These are phyloP conservation scores for Collybiopsis luxurians DNA, from an alignment of 768 basidiomycete species.

Conservation along the genomic window DNA sequence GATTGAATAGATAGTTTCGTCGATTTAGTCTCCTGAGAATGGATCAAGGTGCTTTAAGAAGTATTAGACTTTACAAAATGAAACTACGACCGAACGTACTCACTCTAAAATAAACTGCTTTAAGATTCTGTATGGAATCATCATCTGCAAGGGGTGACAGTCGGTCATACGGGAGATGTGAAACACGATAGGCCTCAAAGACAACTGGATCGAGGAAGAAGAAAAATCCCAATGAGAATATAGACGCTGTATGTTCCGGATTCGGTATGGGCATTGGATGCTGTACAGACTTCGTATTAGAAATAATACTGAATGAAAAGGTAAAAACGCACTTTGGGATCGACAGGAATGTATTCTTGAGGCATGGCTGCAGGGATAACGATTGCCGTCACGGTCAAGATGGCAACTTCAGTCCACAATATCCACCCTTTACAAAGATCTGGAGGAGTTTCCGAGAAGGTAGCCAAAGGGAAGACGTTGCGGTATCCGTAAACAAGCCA, in stretches of 20 bases:
- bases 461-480: slow-evolving; percentile 43
- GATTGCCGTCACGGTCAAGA: slow-evolving; percentile 35
- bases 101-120: background rate
- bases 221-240: slow-evolving; percentile 30
- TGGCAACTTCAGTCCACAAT: slow-evolving; percentile 39
- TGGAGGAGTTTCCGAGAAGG: slow-evolving; percentile 35
- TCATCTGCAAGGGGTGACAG: slow-evolving; percentile 56
- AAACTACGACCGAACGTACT: background rate
- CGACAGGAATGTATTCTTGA: too few relatives aligned
- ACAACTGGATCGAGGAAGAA: too few relatives aligned
- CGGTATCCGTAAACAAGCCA: slow-evolving; percentile 16
- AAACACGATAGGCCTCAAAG: background rate
- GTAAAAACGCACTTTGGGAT: slow-evolving; percentile 29
- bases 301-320: background rate
- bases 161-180: slow-evolving; percentile 27
- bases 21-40: slow-evolving; percentile 32
- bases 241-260: slow-evolving; percentile 35
- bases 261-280: slow-evolving; percentile 3
- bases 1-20: slow-evolving; percentile 44
- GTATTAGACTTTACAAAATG: background rate
- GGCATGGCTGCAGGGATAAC: slow-evolving; percentile 42
- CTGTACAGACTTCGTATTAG: slow-evolving; percentile 10
- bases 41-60: slow-evolving; percentile 31
- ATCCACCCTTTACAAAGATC: slow-evolving; percentile 34
- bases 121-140: slow-evolving; percentile 37